Base-by-base conservation (phyloP, 1,284 basidiomycete genomes). In the Sporisorium iseilematis-ciliati region DNA sequence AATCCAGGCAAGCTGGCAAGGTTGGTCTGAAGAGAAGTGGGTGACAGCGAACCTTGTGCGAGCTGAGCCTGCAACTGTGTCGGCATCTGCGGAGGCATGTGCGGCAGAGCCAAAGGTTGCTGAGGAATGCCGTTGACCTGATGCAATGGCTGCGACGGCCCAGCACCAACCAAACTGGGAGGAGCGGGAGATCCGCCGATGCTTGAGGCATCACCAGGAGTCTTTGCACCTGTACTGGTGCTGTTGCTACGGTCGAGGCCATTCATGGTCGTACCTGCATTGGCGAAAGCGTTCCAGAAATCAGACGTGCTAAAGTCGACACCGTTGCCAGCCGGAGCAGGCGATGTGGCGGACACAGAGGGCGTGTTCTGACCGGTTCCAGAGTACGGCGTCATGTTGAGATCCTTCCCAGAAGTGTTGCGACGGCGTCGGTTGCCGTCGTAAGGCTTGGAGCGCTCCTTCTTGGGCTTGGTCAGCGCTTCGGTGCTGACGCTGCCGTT, bases 1-100 rank as follows among this genome's bases (percentile, higher is more conserved):
- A 82, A 79, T 51, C 59, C 62, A 25, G 81, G 81, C 33, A 79
- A n/a, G 55, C 81, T 82, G n/a, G 78, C 74, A 23, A 78, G 78
- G 35, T 77, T 78, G 33, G 78, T 78, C 43, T 75, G 68, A 52
- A 82, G 56, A 20, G 75, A 65, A 20, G 58, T 65, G 5, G 81
- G 78, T 20, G 81, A 82, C 21, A 82, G 46, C 7, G 81, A 82
- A 14, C 79, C 81, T 48, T 81, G 68, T 12, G 65, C 72, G 4
- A 78, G 65, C 42, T 76, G 74, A 21, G 74, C 73, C 40, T 71
- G 74, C 53, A 72, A 52, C n/a, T 69, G 57, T 8, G 72, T 52
- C 6, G 71, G 71, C 67, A 67, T 75, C 58, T 63, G 52, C 7
- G 58, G 59, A 7, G 71, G 62, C 73, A 67, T 67, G 52, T 57